These are phyloP conservation scores for Pseudonectria buxi DNA, from an alignment of 2,329 filamentous ascomycete species.

Conservation along the genomic window DNA sequence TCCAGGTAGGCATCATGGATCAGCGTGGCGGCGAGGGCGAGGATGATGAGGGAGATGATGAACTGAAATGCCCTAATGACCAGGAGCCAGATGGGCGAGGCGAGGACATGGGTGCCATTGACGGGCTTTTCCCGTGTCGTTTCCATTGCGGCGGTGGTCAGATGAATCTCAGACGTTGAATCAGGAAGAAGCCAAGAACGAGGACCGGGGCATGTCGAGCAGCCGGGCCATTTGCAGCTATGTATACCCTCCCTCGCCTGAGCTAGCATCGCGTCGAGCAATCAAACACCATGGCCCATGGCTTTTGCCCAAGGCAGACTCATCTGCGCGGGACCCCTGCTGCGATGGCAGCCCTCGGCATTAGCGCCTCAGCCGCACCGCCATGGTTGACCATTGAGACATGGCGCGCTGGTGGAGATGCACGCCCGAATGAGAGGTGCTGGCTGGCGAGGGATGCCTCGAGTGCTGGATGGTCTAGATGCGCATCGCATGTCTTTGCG, in stretches of 20 bases:
- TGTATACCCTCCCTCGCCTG: no score
- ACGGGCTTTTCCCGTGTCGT: conserved; percentile 8
- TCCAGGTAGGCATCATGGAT: conserved; percentile 24
- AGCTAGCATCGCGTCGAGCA: not conserved
- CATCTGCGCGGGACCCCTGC: not conserved
- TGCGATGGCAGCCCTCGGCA: conserved; percentile 12
- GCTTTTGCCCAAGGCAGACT: conserved; percentile 20
- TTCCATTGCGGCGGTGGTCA: conserved; percentile 10
- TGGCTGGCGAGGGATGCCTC: conserved; percentile 2
- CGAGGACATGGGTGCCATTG: conserved; percentile 26
- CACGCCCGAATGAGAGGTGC: conserved; percentile 1
- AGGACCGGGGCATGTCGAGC: no score
- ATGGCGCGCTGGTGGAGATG: conserved; percentile 6
- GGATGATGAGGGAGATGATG: conserved; percentile 34
- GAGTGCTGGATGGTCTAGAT: no score
- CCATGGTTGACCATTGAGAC: conserved; percentile 5
- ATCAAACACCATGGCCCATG: not conserved
- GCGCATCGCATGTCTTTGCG: no score
- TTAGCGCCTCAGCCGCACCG: conserved; percentile 21
- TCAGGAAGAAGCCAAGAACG: no score
- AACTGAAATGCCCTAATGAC: conserved; percentile 34
- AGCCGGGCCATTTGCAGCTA: no score
- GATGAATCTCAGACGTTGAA: not conserved
- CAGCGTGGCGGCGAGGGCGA: conserved; percentile 36
- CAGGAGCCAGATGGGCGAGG: conserved; percentile 38